Evolutionary conservation across 345 rosid genomes (phyloP).

Genomic region (Arabidopsis arenosa): DNA sequence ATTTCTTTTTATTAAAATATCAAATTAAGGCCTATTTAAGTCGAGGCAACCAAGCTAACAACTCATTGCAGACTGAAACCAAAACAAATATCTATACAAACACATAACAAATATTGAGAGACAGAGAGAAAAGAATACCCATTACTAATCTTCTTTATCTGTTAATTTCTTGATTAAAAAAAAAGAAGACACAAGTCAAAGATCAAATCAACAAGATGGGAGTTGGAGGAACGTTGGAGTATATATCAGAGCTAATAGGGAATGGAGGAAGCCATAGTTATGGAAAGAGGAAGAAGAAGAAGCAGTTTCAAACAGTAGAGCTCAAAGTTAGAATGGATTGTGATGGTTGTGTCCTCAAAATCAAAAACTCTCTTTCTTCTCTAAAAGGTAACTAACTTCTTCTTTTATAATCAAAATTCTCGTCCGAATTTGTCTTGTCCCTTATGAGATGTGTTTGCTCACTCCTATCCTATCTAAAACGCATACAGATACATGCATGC

Average conservation of each 20-base stretch:
- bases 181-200: not conserved
- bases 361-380: conserved; percentile 86
- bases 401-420: not conserved
- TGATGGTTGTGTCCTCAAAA: conserved; percentile 98
- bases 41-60: conserved; percentile 25
- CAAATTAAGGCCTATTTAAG: conserved; percentile 31
- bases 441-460: not conserved
- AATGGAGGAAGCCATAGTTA: conserved; percentile 55
- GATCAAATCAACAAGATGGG: conserved; percentile 63
- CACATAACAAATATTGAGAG: conserved; percentile 29
- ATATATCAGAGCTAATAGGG: conserved; percentile 70
- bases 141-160: not conserved
- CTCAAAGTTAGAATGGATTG: conserved; percentile 98
- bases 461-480: not conserved
- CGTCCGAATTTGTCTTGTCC: not conserved
- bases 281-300: conserved; percentile 64
- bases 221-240: conserved; percentile 82
- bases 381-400: conserved; percentile 59
- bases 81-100: conserved; percentile 28
- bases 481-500: not conserved
- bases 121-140: not conserved
- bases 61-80: conserved; percentile 30
- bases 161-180: not conserved
- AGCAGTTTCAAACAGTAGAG: conserved; percentile 83
- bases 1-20: conserved; percentile 21